Percentiles rank a stretch among this genome's conserved stretches.
These are phyloP conservation scores for Acanthamoeba polyphaga DNA, from an alignment of 208 protist species.

Conservation along the genomic window DNA sequence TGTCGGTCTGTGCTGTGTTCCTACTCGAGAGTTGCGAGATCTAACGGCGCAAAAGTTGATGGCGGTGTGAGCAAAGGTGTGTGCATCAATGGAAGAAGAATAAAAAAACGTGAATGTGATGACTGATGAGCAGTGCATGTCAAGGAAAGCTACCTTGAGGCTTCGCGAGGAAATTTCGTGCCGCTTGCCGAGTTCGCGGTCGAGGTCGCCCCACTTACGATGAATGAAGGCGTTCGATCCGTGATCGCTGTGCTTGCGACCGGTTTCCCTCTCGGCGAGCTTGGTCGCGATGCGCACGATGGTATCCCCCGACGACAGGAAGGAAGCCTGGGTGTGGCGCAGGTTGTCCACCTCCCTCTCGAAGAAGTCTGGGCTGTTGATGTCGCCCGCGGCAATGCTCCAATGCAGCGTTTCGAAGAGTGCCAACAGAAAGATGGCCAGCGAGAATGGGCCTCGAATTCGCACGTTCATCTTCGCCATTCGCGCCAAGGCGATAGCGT, in stretches of 20 bases:
- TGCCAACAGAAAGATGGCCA: constrained; percentile 16
- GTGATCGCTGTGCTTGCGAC: background rate
- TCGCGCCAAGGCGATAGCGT: background rate
- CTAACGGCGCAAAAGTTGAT: no score
- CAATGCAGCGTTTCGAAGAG: constrained; percentile 12
- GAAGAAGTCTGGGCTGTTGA: constrained; percentile 9
- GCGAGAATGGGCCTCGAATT: constrained; percentile 31
- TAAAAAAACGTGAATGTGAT: background rate
- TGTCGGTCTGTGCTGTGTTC: background rate
- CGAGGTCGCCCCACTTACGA: constrained; percentile 23
- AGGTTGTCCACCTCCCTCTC: constrained; percentile 37
- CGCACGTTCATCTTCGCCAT: background rate
- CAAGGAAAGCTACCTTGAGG: background rate
- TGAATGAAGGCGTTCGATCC: background rate
- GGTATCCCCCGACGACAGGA: constrained; percentile 2
- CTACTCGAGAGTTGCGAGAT: background rate
- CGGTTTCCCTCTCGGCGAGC: constrained; percentile 16
- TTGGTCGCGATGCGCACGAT: background rate
- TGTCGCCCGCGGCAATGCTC: background rate
- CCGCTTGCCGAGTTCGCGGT: background rate
- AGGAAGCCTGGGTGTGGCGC: background rate
- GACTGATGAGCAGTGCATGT: background rate
- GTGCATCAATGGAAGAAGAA: no score
- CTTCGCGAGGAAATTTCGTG: background rate
- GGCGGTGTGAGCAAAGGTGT: no score